These are phyloP conservation scores for Discostella stelligeroides DNA, from an alignment of 108 stramenopile species.

Conservation along the genomic window DNA sequence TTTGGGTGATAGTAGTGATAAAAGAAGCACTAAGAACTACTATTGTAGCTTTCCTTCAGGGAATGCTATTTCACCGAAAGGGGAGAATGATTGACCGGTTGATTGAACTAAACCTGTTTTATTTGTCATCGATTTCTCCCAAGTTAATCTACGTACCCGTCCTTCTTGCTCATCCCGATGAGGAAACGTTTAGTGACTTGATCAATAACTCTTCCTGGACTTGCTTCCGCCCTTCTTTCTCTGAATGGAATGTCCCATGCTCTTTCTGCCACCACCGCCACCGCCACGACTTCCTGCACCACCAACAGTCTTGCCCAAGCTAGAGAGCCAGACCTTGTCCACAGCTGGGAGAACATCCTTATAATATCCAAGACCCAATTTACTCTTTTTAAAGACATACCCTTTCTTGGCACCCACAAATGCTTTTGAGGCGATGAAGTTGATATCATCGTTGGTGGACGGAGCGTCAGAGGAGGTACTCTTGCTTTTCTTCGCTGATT, in stretches of 20 bases:
- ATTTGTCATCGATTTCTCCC: too few species aligned
- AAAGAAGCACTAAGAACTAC: too few species aligned
- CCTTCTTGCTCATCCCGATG: too few species aligned
- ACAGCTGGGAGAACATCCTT: constrained; percentile 69
- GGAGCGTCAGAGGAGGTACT: constrained; percentile 18
- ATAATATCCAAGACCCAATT: constrained; percentile 81
- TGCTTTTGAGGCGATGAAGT: constrained; percentile 70
- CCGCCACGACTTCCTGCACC: too few species aligned
- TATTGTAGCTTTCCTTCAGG: too few species aligned
- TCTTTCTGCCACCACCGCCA: constrained; percentile 28
- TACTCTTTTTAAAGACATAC: constrained; percentile 73
- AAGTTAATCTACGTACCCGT: too few species aligned
- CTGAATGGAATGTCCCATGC: constrained; percentile 2
- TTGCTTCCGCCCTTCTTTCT: constrained; percentile 23
- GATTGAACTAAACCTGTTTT: too few species aligned
- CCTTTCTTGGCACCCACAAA: constrained; percentile 77
- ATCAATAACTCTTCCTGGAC: constrained; percentile 39
- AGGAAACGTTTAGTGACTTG: too few species aligned
- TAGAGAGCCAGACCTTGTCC: constrained; percentile 46
- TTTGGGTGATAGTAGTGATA: too few species aligned
- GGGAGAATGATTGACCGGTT: too few species aligned
- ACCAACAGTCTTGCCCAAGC: constrained; percentile 2
- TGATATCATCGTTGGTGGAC: constrained; percentile 13
- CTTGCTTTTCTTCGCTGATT: constrained; percentile 29
- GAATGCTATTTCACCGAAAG: too few species aligned